These are phyloP conservation scores for Rhodocollybia butyracea DNA, from an alignment of 768 basidiomycete genomes.

Conservation along the genomic window DNA sequence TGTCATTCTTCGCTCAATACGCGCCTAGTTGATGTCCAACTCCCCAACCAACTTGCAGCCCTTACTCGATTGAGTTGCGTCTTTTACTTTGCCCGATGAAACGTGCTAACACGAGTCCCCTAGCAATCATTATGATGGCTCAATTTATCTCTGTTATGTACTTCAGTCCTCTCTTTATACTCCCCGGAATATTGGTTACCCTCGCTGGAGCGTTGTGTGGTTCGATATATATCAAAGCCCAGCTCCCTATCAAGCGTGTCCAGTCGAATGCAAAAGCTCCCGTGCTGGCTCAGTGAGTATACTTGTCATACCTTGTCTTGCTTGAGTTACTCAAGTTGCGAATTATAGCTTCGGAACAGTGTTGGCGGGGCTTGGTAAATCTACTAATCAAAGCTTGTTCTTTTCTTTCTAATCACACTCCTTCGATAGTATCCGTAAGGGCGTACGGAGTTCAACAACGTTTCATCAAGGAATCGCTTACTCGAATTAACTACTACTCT, in stretches of 20 bases:
- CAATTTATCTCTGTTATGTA: conserved; percentile 42
- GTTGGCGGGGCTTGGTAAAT: conserved; percentile 34
- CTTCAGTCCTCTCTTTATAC: conserved; percentile 42
- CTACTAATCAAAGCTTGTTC: background rate
- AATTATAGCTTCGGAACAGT: conserved; percentile 36
- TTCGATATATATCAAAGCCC: conserved; percentile 43
- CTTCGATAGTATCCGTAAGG: conserved; percentile 30
- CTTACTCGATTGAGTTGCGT: conserved; percentile 57
- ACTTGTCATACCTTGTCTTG: background rate
- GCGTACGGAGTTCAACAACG: conserved; percentile 41
- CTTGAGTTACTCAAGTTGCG: background rate
- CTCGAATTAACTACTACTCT: conserved; percentile 37
- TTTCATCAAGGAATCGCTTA: conserved; percentile 29
- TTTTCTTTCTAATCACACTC: background rate
- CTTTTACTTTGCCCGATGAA: conserved; percentile 25
- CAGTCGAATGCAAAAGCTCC: conserved; percentile 12
- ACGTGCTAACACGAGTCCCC: conserved; percentile 24
- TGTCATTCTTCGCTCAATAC: conserved; percentile 36
- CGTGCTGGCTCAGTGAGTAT: conserved; percentile 22
- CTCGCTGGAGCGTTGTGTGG: conserved; percentile 41
- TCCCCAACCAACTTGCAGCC: conserved; percentile 19
- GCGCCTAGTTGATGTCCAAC: conserved; percentile 36
- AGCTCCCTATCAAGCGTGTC: conserved; percentile 42
- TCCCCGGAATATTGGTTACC: conserved; percentile 40
- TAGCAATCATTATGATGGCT: conserved; percentile 32